Conservation (phyloP, 768 basidiomycete species). For the Suillus alpinus region DNA sequence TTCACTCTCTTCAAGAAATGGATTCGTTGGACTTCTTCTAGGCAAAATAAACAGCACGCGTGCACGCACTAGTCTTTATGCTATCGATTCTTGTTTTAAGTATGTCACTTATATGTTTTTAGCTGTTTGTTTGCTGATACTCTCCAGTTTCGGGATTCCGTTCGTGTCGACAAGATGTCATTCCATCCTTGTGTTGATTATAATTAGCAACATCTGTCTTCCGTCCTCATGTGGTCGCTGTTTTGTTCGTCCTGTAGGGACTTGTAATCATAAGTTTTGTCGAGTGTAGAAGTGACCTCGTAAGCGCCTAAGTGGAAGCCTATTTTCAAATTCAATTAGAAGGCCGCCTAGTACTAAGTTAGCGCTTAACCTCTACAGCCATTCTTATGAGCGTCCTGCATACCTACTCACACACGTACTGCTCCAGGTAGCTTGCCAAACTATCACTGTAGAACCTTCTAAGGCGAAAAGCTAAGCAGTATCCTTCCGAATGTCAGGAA, state of each 20-base stretch:
- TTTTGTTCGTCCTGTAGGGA: background rate
- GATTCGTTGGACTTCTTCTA: background rate
- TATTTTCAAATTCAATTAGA: background rate
- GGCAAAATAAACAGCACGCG: too few relatives aligned
- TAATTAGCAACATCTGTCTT: background rate
- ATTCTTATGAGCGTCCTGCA: background rate
- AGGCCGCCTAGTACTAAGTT: background rate
- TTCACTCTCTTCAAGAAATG: background rate
- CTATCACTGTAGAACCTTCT: background rate
- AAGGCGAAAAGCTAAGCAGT: background rate
- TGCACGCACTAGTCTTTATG: background rate
- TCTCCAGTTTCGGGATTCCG: background rate
- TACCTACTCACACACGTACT: background rate
- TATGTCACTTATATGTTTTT: background rate
- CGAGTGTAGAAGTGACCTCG: background rate
- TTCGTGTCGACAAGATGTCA: background rate
- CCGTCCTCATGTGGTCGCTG: background rate
- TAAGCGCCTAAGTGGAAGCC: background rate
- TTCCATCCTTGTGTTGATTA: background rate
- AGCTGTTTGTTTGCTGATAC: background rate
- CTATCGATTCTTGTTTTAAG: constrained; percentile 4
- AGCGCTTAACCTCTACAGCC: background rate
- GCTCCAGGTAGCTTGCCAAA: background rate
- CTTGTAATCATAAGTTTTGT: background rate
- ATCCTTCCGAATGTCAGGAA: background rate